Percentiles rank a stretch among this genome's conserved stretches.
Evolutionary conservation across 164 flowering plant species (phyloP).

Genomic region (Piper longum): DNA sequence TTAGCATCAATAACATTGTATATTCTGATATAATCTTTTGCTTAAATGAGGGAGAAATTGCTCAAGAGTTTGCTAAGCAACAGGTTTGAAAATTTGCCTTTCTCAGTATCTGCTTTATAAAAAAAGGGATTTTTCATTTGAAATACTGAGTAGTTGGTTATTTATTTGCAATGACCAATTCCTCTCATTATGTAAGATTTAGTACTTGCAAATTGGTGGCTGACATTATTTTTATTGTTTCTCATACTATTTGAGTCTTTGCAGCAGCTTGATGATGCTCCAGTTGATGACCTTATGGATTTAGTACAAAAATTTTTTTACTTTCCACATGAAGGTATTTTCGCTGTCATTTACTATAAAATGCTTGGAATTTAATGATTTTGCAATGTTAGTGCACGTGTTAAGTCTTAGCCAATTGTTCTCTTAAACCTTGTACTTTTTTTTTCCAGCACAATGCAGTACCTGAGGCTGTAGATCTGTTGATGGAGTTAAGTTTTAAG

Average conservation of each 20-base stretch:
- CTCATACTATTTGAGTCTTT: neutral
- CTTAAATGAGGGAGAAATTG: slow-evolving; percentile 71
- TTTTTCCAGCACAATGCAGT: slow-evolving; percentile 89
- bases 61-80: slow-evolving; percentile 60
- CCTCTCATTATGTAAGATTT: too few species aligned
- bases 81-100: slow-evolving; percentile 38
- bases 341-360: too few species aligned
- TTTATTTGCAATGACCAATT: too few species aligned
- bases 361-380: too few species aligned
- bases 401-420: neutral
- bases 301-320: slow-evolving; percentile 88
- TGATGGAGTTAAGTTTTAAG: slow-evolving; percentile 69
- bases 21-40: too few species aligned
- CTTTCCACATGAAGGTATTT: slow-evolving; percentile 89
- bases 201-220: too few species aligned
- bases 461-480: slow-evolving; percentile 93
- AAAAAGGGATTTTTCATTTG: too few species aligned
- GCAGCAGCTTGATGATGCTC: slow-evolving; percentile 54
- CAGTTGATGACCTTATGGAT: slow-evolving; percentile 79
- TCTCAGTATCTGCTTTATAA: neutral
- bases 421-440: neutral
- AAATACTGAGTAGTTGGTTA: too few species aligned
- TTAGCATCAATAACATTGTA: too few species aligned
- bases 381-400: neutral
- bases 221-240: too few species aligned